phyloP scores from a whole-genome alignment of 257 asterid species.

The Primulina tabacum region DNA sequence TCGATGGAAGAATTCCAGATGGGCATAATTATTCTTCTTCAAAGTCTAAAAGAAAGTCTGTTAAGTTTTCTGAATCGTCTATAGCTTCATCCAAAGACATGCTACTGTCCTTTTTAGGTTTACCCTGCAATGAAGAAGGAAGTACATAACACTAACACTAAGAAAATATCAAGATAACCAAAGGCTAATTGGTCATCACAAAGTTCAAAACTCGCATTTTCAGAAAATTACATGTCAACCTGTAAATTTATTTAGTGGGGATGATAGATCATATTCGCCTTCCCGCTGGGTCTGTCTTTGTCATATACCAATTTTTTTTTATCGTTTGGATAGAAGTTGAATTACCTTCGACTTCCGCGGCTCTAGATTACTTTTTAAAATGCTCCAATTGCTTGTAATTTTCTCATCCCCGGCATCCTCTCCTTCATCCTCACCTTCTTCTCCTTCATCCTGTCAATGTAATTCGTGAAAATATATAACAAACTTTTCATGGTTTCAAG shows the following conservation, averaged over 20 bases:
- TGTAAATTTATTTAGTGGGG: not conserved
- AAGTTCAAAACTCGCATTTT: not conserved
- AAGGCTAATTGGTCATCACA: not conserved
- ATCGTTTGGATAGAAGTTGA: not conserved
- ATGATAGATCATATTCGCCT: not conserved
- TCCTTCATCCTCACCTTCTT: constrained; percentile 67
- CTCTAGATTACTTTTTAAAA: constrained; percentile 60
- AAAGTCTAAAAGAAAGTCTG: constrained; percentile 79
- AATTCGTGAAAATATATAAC: constrained; percentile 19
- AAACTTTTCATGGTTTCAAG: not conserved
- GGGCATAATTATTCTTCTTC: not conserved
- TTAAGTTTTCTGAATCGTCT: constrained; percentile 85
- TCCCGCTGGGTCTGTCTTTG: not conserved
- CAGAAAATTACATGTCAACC: not conserved
- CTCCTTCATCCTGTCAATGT: constrained; percentile 66
- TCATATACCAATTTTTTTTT: too few relatives aligned
- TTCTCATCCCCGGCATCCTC: constrained; percentile 55
- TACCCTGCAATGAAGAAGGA: constrained; percentile 40
- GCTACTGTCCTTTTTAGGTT: constrained; percentile 46
- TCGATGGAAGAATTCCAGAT: not conserved
- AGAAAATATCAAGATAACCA: not conserved
- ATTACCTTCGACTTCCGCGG: constrained; percentile 66
- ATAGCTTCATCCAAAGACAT: constrained; percentile 83
- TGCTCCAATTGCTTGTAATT: constrained; percentile 76
- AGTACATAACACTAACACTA: not conserved